Evolutionary conservation across 176 grass and related monocot genomes (phyloP).

Genomic region (Juncus inflexus): DNA sequence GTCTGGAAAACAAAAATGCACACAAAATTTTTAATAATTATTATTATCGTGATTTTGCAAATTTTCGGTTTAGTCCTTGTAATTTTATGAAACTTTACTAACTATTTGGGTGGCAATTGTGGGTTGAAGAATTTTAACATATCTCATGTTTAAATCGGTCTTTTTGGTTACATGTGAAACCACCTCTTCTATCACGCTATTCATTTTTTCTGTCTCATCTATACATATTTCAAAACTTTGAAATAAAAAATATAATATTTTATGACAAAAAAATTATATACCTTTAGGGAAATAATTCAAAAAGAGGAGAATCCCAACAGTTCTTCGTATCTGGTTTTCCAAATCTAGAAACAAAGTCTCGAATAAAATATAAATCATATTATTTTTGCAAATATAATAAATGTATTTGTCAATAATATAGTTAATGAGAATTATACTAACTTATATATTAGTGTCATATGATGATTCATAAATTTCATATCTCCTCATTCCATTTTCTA

Average conservation of each 20-base stretch:
- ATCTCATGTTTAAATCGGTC: constrained; percentile 77
- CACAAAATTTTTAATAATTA: too few relatives aligned
- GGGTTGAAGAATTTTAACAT: constrained; percentile 30
- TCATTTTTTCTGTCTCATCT: constrained; percentile 55
- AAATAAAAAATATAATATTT: neutral
- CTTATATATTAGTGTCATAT: constrained; percentile 76
- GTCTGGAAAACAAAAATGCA: constrained; percentile 40
- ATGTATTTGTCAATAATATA: neutral
- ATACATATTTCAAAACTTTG: constrained; percentile 9
- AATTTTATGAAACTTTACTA: constrained; percentile 32
- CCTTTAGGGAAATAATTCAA: constrained; percentile 82
- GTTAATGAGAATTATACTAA: neutral
- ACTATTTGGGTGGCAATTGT: constrained; percentile 43
- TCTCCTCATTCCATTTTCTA: constrained; percentile 70
- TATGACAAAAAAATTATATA: constrained; percentile 24
- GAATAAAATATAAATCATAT: neutral
- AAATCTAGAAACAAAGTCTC: constrained; percentile 54
- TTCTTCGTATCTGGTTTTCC: constrained; percentile 43
- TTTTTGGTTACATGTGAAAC: constrained; percentile 89
- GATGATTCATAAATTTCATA: constrained; percentile 54
- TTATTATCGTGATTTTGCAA: neutral
- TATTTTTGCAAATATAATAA: neutral
- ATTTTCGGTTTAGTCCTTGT: constrained; percentile 1
- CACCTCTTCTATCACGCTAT: constrained; percentile 65
- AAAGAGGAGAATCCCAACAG: constrained; percentile 92